Base-by-base conservation (phyloP, 345 rosid genomes). In the Clarkia xantiana region DNA sequence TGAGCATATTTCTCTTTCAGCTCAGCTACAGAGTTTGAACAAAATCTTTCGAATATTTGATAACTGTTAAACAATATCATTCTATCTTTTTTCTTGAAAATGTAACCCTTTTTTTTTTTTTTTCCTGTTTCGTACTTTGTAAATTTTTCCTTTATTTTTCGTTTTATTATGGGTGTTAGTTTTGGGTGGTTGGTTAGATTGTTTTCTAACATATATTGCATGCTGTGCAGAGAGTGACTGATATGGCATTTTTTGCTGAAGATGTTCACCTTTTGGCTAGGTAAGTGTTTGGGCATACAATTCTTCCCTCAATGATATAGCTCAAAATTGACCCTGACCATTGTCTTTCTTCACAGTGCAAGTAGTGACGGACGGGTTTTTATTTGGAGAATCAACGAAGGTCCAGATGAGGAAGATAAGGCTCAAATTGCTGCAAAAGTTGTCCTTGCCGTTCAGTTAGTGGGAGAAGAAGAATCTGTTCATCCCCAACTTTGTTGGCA, bases 191-290 rank as follows among this genome's bases (percentile, higher is more conserved):
- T 6, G 10, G 14, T 47, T 10, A 10, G 34, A 22, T 22, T n/a
- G 25, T 22, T 47, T 34, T 20, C 22, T 23, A 13, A 14, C 11
- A 36, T 57, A 15, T 25, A 15, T 17, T 36, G 3, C 20, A 49
- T 42, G 11, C 48, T 3, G 3, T 64, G 53, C 64, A 79, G 86
- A 71, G 72, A 62, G 80, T 80, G 38, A 62, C 80, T 9, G 86
- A 83, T 63, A 83, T 80, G 93, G 80, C 76, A 14, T 82, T 83
- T 68, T 83, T 83, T 36, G 82, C 87, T 6, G 87, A 83, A 65
- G 93, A 83, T 75, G 93, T 83, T 65, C 87, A 83, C 66, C 79
- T 80, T 53, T 58, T 82, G 62, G 87, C 93, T 41, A 83, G 87
- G 93, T 83, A 69, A 25, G 23, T 47, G 29, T 47, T 53, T 60